Conservation (phyloP, 805 yeast species). For the Candida railenensis region DNA sequence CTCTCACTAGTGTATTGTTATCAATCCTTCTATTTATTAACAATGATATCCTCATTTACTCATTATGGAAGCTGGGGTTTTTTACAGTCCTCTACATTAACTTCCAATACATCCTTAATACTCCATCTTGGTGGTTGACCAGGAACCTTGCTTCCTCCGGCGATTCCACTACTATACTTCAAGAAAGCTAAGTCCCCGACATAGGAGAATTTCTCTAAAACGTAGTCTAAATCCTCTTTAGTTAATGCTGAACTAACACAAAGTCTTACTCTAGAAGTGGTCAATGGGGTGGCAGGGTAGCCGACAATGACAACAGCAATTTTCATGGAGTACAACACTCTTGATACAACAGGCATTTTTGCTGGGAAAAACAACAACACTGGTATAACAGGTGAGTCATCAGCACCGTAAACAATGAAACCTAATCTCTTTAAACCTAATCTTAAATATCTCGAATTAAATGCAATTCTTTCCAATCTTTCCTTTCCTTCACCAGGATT, state of each 20-base stretch:
- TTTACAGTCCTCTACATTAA: conserved; percentile 66
- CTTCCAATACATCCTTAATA: conserved; percentile 71
- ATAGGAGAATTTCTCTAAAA: conserved; percentile 67
- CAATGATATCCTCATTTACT: neutral
- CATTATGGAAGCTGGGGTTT: conserved; percentile 20
- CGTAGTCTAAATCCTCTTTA: conserved; percentile 86
- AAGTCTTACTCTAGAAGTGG: conserved; percentile 85
- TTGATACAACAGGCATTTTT: conserved; percentile 89
- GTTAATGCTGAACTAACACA: conserved; percentile 92
- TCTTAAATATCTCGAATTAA: conserved; percentile 91
- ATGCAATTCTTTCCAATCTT: conserved; percentile 89
- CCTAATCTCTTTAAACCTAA: conserved; percentile 90
- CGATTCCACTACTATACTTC: conserved; percentile 75
- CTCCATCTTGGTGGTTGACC: conserved; percentile 71
- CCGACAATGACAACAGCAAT: conserved; percentile 97
- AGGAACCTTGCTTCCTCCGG: conserved; percentile 61
- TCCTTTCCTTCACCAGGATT: conserved; percentile 93
- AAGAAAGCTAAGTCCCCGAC: conserved; percentile 75
- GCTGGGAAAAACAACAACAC: conserved; percentile 84
- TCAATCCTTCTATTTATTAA: neutral
- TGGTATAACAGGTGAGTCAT: conserved; percentile 96
- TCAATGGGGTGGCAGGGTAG: conserved; percentile 95
- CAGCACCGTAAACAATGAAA: conserved; percentile 90
- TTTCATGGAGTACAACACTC: conserved; percentile 73
- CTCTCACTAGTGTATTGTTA: no score